These are phyloP conservation scores for Porphyra umbilicalis DNA, from an alignment of 31 red algal genomes.

Conservation along the genomic window DNA sequence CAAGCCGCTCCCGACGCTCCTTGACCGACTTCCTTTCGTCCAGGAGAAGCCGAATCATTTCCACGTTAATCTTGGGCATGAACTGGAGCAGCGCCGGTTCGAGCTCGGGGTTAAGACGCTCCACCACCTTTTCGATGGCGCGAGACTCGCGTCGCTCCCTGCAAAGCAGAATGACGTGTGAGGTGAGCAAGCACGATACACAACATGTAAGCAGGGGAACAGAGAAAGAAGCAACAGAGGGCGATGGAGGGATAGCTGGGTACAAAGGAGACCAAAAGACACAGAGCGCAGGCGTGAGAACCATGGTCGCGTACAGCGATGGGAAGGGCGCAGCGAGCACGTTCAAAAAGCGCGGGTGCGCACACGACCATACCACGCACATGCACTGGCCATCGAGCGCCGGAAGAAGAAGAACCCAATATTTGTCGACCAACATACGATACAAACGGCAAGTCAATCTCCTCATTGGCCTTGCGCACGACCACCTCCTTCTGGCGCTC, in stretches of 20 bases:
- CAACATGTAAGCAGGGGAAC: neutral
- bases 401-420: neutral
- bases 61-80: constrained; percentile 11
- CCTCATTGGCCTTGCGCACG: neutral
- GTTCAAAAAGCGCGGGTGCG: too few species aligned
- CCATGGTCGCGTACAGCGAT: too few species aligned
- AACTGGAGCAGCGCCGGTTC: neutral
- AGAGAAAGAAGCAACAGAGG: neutral
- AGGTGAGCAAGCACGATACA: too few species aligned
- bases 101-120: neutral
- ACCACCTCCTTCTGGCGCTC: neutral
- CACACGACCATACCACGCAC: too few species aligned
- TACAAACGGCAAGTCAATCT: neutral
- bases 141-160: neutral
- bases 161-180: too few species aligned
- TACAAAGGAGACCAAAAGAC: neutral
- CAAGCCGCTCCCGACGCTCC: constrained; percentile 23
- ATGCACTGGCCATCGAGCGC: too few species aligned
- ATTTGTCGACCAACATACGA: too few species aligned
- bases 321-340: too few species aligned
- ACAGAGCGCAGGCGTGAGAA: too few species aligned
- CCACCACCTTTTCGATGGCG: neutral
- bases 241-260: neutral
- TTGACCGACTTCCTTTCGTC: constrained; percentile 25
- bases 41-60: constrained; percentile 41